Percentiles rank a stretch among this genome's conserved stretches.
Conservation (phyloP, 2,329 filamentous ascomycete genomes). For the Pseudocercospora vitis region DNA sequence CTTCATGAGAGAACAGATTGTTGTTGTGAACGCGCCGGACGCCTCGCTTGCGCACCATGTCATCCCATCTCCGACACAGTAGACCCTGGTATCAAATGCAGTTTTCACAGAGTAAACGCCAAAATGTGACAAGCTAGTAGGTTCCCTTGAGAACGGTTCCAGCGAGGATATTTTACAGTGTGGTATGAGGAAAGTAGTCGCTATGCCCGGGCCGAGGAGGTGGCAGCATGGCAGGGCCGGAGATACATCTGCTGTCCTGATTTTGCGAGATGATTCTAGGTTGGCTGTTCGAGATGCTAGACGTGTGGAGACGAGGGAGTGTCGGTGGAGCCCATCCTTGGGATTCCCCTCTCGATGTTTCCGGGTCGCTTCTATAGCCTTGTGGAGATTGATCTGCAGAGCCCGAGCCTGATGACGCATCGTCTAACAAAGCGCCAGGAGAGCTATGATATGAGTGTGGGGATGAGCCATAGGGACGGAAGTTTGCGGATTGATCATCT, state of each 20-base stretch:
- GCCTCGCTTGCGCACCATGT: not conserved
- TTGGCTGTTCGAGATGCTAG: not conserved
- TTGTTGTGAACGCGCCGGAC: too few relatives aligned
- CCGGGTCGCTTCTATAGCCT: constrained; percentile 13
- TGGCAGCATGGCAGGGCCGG: constrained; percentile 1
- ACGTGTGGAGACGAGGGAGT: not conserved
- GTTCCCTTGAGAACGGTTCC: not conserved
- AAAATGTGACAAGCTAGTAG: not conserved
- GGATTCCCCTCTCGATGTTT: constrained; percentile 4
- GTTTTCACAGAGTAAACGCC: not conserved
- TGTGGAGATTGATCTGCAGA: constrained; percentile 9
- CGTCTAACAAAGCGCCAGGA: constrained; percentile 7
- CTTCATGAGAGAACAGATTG: too few relatives aligned
- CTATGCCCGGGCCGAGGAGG: not conserved
- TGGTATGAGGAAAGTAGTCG: not conserved
- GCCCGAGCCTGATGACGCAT: constrained; percentile 10
- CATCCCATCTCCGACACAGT: not conserved
- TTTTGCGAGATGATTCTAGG: too few relatives aligned
- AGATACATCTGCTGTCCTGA: constrained; percentile 3
- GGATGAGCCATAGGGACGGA: constrained; percentile 2
- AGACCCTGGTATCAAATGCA: not conserved
- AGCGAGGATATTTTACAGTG: too few relatives aligned
- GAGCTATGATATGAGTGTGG: constrained; percentile 15
- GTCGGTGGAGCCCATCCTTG: not conserved
- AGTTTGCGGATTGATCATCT: not conserved